Evolutionary conservation across 768 basidiomycete species (phyloP).

Genomic region (Trametes gibbosa): DNA sequence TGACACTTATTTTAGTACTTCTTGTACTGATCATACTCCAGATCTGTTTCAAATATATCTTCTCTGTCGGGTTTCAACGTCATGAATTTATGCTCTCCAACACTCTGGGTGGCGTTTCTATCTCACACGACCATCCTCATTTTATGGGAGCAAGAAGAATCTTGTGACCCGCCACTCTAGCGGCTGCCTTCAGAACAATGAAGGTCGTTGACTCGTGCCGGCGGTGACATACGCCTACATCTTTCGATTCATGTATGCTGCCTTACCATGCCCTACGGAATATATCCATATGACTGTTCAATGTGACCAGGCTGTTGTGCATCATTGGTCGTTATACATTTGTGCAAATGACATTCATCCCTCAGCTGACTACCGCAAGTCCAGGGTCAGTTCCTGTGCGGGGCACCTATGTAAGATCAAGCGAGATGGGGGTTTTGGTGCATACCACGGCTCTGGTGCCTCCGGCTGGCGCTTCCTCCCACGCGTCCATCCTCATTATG

Average conservation of each 20-base stretch:
- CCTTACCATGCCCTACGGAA: too few species aligned
- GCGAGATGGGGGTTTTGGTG: background rate
- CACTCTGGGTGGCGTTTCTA: conserved; percentile 89
- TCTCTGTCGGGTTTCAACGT: background rate
- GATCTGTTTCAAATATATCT: background rate
- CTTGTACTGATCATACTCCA: background rate
- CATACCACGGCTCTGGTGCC: conserved; percentile 1
- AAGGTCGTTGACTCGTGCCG: conserved; percentile 14
- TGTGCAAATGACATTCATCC: too few species aligned
- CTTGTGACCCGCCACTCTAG: conserved; percentile 8
- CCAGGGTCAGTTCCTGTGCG: too few species aligned
- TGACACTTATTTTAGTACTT: too few species aligned
- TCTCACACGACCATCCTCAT: conserved; percentile 86
- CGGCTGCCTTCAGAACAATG: conserved; percentile 10
- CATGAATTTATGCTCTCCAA: conserved; percentile 63
- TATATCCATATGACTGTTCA: too few species aligned
- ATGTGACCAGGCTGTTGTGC: background rate
- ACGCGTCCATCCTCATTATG: conserved; percentile 5
- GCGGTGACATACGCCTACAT: background rate
- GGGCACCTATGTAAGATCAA: too few species aligned
- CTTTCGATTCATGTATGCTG: too few species aligned
- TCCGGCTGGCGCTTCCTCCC: conserved; percentile 3
- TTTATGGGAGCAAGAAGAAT: conserved; percentile 84
- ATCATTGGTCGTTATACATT: background rate
- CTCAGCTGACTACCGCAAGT: too few species aligned